phyloP scores from a whole-genome alignment of 192 early-diverging fungal species.

The Globomyces pollinis-pini region DNA sequence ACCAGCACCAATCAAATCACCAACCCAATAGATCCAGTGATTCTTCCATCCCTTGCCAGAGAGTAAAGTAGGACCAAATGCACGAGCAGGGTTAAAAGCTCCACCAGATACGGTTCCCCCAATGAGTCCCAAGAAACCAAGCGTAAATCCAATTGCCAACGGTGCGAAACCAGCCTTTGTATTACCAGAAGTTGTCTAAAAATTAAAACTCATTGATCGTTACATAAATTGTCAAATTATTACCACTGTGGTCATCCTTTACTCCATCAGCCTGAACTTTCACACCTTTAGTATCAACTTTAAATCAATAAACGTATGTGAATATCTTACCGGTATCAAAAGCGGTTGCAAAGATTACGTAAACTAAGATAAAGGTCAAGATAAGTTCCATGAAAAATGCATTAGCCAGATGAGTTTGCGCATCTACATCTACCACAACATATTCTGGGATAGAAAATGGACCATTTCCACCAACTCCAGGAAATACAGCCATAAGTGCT shows the following conservation, averaged over 20 bases:
- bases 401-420: conserved; percentile 24
- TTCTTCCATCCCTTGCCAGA: conserved; percentile 41
- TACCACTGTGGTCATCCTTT: conserved; percentile 22
- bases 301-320: too few relatives aligned
- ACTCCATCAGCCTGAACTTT: conserved; percentile 27
- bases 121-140: conserved; percentile 46
- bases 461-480: conserved; percentile 24
- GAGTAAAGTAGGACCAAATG: conserved; percentile 47
- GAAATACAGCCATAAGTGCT: conserved; percentile 45
- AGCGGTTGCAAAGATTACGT: conserved; percentile 58
- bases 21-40: conserved; percentile 57
- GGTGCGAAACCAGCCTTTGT: conserved; percentile 61
- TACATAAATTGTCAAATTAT: conserved; percentile 55
- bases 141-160: conserved; percentile 53
- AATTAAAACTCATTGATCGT: conserved; percentile 1
- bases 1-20: conserved; percentile 45
- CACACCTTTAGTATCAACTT: conserved; percentile 47
- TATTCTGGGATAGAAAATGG: conserved; percentile 26
- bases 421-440: conserved; percentile 36
- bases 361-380: conserved; percentile 53
- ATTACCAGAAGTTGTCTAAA: conserved; percentile 52
- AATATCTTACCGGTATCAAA: conserved; percentile 46
- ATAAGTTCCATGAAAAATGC: conserved; percentile 54
- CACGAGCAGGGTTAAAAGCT: conserved; percentile 56
- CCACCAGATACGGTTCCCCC: conserved; percentile 51